Conservation (phyloP, 2,329 filamentous ascomycete species). For the Coniochaeta hoffmannii region DNA sequence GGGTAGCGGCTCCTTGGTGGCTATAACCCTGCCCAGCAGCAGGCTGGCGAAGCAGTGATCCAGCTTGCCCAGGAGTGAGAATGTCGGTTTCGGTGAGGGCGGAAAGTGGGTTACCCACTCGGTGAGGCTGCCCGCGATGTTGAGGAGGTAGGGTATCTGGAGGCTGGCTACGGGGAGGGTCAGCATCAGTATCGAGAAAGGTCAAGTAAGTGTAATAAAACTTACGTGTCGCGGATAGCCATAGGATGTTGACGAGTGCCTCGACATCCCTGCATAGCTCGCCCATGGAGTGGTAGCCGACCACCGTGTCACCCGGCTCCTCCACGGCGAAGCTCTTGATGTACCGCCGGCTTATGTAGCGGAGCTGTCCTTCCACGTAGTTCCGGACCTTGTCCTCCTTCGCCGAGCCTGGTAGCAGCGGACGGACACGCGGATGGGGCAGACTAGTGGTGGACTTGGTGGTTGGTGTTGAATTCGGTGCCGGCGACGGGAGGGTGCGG, state of each 20-base stretch:
- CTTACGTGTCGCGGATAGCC: constrained; percentile 82
- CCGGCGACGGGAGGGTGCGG: constrained; percentile 45
- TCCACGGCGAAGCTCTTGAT: constrained; percentile 49
- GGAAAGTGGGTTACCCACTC: constrained; percentile 68
- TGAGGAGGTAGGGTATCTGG: constrained; percentile 78
- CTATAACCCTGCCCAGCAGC: constrained; percentile 57
- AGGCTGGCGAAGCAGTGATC: constrained; percentile 79
- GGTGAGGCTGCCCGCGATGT: constrained; percentile 64
- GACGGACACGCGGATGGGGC: constrained; percentile 46
- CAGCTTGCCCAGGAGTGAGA: constrained; percentile 66
- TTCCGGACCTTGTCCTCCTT: constrained; percentile 54
- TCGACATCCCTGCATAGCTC: constrained; percentile 71
- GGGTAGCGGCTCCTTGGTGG: constrained; percentile 57
- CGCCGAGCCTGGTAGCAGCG: constrained; percentile 46
- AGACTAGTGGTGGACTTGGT: constrained; percentile 29
- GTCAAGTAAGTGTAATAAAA: constrained; percentile 10
- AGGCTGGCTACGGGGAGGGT: constrained; percentile 50
- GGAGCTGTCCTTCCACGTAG: constrained; percentile 46
- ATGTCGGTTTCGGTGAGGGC: constrained; percentile 59
- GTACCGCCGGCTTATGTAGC: constrained; percentile 49
- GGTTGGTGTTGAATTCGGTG: constrained; percentile 42
- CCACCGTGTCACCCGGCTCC: constrained; percentile 37
- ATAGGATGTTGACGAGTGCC: constrained; percentile 68
- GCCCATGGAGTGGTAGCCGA: constrained; percentile 52
- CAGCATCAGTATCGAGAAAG: background rate